phyloP scores from a whole-genome alignment of 768 basidiomycete species.

The Boletus fagicola region DNA sequence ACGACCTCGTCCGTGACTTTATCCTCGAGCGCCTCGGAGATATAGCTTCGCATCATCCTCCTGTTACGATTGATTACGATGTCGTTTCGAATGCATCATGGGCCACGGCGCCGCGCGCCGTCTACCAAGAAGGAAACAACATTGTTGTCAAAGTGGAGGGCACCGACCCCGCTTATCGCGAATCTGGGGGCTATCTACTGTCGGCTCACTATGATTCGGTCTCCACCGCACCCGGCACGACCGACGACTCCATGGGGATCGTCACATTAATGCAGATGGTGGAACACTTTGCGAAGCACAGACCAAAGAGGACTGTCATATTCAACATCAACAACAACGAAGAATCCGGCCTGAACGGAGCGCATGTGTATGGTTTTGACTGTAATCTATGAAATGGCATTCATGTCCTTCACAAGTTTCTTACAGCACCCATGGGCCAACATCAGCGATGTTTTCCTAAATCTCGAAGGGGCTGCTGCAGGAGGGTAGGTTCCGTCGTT shows the following conservation, averaged over 20 bases:
- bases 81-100: slow-evolving; percentile 49
- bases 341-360: slow-evolving; percentile 73
- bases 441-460: slow-evolving; percentile 65
- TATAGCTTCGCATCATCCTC: slow-evolving; percentile 42
- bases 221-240: slow-evolving; percentile 69
- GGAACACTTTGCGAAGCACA: slow-evolving; percentile 48
- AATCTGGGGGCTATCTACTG: slow-evolving; percentile 55
- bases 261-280: slow-evolving; percentile 65
- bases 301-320: slow-evolving; percentile 58
- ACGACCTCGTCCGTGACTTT: slow-evolving; percentile 62
- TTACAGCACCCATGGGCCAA: slow-evolving; percentile 74
- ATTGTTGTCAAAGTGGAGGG: slow-evolving; percentile 65
- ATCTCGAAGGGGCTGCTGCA: slow-evolving; percentile 77
- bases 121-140: slow-evolving; percentile 69
- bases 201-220: slow-evolving; percentile 85
- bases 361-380: slow-evolving; percentile 49
- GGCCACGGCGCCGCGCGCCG: slow-evolving; percentile 27
- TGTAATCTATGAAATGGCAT: neutral
- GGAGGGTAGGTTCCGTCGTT: slow-evolving; percentile 55
- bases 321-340: slow-evolving; percentile 90
- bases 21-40: slow-evolving; percentile 52
- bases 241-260: slow-evolving; percentile 77
- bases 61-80: slow-evolving; percentile 55
- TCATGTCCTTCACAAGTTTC: slow-evolving; percentile 43
- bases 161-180: slow-evolving; percentile 34